Evolutionary conservation across 2,329 filamentous ascomycete species (phyloP).

Genomic region (Aurifilum marmelostoma): DNA sequence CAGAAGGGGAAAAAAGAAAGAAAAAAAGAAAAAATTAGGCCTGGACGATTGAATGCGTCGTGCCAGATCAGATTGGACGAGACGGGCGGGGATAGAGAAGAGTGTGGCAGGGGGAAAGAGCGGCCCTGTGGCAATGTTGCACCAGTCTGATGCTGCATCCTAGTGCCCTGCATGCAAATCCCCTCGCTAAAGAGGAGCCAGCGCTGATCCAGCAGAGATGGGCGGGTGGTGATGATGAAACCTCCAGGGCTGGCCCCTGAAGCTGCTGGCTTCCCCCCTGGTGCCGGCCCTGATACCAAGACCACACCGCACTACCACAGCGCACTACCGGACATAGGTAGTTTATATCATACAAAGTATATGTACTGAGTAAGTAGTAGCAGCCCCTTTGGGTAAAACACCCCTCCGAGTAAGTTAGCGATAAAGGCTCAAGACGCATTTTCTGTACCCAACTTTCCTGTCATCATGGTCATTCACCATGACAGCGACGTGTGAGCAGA

Average conservation of each 20-base stretch:
- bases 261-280: neutral
- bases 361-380: too few relatives aligned
- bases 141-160: constrained; percentile 22
- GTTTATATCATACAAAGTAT: too few relatives aligned
- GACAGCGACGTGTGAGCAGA: neutral
- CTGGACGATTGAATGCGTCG: constrained; percentile 18
- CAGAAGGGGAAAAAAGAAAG: neutral
- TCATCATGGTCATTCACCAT: neutral
- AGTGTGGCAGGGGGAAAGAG: constrained; percentile 29
- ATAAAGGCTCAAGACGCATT: neutral
- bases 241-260: constrained; percentile 28
- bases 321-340: too few relatives aligned
- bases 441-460: neutral
- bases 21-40: constrained; percentile 6
- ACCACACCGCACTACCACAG: neutral
- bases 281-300: neutral
- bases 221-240: constrained; percentile 22
- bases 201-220: constrained; percentile 22
- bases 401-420: too few relatives aligned
- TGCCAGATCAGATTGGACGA: constrained; percentile 27
- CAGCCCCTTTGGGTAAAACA: too few relatives aligned
- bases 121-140: constrained; percentile 31
- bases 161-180: constrained; percentile 27
- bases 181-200: constrained; percentile 23
- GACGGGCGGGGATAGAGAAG: constrained; percentile 25